Conservation (phyloP, 1,139 yeast genomes). For the Meyerozyma smithsonii region DNA sequence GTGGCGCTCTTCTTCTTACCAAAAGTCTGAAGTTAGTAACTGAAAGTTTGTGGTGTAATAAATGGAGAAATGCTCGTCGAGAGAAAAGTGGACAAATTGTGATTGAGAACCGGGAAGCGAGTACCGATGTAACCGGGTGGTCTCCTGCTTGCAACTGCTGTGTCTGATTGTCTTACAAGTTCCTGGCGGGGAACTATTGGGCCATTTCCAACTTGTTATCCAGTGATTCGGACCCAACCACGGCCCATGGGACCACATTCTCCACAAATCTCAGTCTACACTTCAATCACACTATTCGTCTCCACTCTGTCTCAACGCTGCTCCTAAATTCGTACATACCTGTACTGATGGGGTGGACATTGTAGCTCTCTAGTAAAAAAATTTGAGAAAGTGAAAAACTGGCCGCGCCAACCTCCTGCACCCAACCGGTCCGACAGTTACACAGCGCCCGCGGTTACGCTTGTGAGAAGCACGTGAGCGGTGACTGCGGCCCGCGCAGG, state of each 20-base stretch:
- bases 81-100: neutral
- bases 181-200: too few species aligned
- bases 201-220: too few species aligned
- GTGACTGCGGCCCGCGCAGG: constrained; percentile 4
- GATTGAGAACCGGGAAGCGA: neutral
- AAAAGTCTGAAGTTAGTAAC: constrained; percentile 74
- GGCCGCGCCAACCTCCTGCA: constrained; percentile 7
- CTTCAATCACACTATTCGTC: neutral
- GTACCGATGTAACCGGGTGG: too few species aligned
- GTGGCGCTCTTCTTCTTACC: constrained; percentile 99
- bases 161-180: too few species aligned
- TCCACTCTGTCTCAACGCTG: constrained; percentile 3
- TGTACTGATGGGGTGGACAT: constrained; percentile 69
- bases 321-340: constrained; percentile 39
- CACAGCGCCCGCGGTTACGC: constrained; percentile 2
- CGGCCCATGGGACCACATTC: too few species aligned
- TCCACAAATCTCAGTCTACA: neutral
- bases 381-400: constrained; percentile 5
- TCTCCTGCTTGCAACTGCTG: too few species aligned
- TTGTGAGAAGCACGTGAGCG: constrained; percentile 3
- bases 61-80: neutral
- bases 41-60: neutral
- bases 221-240: too few species aligned
- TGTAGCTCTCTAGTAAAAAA: constrained; percentile 11
- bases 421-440: constrained; percentile 1